phyloP scores from a whole-genome alignment of 768 basidiomycete genomes.

The Pulveroboletus sp. region DNA sequence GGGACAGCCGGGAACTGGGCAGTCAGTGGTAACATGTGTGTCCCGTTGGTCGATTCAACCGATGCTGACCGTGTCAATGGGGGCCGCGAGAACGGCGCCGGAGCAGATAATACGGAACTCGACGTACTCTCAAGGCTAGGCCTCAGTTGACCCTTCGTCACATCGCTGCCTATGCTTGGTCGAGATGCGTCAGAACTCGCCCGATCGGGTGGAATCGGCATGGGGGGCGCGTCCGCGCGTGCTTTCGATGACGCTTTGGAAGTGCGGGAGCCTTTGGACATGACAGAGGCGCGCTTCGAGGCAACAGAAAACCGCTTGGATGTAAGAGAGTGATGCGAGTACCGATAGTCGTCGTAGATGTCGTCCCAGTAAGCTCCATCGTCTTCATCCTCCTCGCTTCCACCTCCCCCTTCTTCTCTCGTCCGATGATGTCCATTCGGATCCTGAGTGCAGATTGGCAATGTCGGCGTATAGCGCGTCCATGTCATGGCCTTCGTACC shows the following conservation, averaged over 20 bases:
- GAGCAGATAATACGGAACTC: slow-evolving; percentile 14
- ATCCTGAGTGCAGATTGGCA: slow-evolving; percentile 9
- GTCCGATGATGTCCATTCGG: neutral
- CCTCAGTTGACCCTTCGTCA: slow-evolving; percentile 11
- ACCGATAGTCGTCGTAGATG: slow-evolving; percentile 79
- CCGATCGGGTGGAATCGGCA: slow-evolving; percentile 23
- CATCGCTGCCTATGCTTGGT: slow-evolving; percentile 22
- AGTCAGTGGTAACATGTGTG: slow-evolving; percentile 18
- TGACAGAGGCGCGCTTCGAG: slow-evolving; percentile 8
- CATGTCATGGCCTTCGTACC: slow-evolving; percentile 20
- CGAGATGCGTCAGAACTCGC: slow-evolving; percentile 13
- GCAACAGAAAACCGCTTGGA: slow-evolving; percentile 22
- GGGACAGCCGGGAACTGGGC: slow-evolving; percentile 32
- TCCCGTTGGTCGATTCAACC: slow-evolving; percentile 20
- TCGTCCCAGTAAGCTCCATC: slow-evolving; percentile 59
- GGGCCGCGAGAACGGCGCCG: slow-evolving; percentile 16
- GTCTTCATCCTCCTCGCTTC: slow-evolving; percentile 22
- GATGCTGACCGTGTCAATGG: slow-evolving; percentile 20
- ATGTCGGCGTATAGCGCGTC: slow-evolving; percentile 28
- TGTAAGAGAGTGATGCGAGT: slow-evolving; percentile 56
- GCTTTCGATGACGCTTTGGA: slow-evolving; percentile 26
- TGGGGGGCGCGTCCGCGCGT: slow-evolving; percentile 22
- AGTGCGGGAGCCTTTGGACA: slow-evolving; percentile 19
- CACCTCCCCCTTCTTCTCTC: slow-evolving; percentile 9
- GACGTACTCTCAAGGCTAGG: slow-evolving; percentile 26